These are phyloP conservation scores for Moesziomyces globuligerus DNA, from an alignment of 1,284 basidiomycete genomes.

Conservation along the genomic window DNA sequence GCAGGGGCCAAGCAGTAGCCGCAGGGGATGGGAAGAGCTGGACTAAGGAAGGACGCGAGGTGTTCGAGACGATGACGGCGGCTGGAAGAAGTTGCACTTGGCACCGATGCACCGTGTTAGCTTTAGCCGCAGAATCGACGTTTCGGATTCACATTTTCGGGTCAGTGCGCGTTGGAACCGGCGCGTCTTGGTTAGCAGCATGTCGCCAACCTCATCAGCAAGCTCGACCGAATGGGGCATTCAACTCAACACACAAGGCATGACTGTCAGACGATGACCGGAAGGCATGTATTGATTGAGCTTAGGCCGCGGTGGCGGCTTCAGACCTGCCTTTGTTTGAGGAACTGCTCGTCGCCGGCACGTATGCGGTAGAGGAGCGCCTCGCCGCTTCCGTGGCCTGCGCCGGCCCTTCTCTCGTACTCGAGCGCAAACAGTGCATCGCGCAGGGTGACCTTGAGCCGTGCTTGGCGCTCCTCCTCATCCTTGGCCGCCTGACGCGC, in stretches of 20 bases:
- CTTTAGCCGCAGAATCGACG: no score
- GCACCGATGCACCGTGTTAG: no score
- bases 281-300: no score
- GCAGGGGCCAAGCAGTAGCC: no score
- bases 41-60: no score
- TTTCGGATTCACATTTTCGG: constrained; percentile 11
- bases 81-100: no score
- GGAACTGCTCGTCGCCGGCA: constrained; percentile 18
- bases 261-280: no score
- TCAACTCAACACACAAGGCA: no score
- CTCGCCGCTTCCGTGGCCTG: constrained; percentile 44
- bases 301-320: no score
- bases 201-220: not conserved
- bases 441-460: constrained; percentile 56
- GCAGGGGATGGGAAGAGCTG: no score
- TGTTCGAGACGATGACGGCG: no score
- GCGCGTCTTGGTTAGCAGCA: not conserved
- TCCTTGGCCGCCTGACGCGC: constrained; percentile 58
- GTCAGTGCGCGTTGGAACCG: constrained; percentile 19
- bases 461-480: constrained; percentile 57
- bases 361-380: constrained; percentile 33
- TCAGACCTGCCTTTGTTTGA: constrained; percentile 15
- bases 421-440: constrained; percentile 65
- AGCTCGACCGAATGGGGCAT: no score
- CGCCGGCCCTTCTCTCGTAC: constrained; percentile 37